Evolutionary conservation across 2,329 filamentous ascomycete species (phyloP), one percentile per base, ranked within the genome.

Genomic region (Alternaria metachromatica): DNA sequence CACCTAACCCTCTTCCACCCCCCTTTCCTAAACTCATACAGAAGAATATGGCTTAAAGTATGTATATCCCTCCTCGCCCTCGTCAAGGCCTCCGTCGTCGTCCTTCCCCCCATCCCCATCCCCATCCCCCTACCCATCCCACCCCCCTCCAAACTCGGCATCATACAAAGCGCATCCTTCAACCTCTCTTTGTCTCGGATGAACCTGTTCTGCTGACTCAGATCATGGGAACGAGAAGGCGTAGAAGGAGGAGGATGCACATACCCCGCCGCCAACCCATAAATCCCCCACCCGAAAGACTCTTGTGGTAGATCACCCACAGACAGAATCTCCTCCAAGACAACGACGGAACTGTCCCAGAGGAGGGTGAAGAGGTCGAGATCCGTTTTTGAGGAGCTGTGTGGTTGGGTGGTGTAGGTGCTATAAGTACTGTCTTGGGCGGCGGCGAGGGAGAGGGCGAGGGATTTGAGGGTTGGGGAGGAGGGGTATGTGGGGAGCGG

Each of bases 251-350:
- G 51, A 26, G 53, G 51, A 15, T 58, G 57, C 12, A 69, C 60
- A 41, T 71, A 70, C 11, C 72, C 73, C 9, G 71, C 51, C 6
- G 65, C 57, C 13, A 75, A 44, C 6, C 65, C 71, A 6, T 46
- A 66, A 1, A 73, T 49, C 4, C 66, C 70, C 70, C 72, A 75
- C 0, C 64, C 69, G 21, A 71, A 72, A 1, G 58, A 62, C 45
- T 71, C 69, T 5, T 62, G 57, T 21, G 68, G 55, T 2, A 73
- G 44, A 3, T 64, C 58, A 2, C 62, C 59, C 7, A 48, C 21
- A 0, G 58, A 59, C 0, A 72, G 25, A 2, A 72, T 55, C 2
- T 67, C 58, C 20, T 71, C 67, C 0, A 76, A 21, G 8, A 66
- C 43, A 2, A 49, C 57, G 10, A 64, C 49, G 5, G 72, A 66